Evolutionary conservation across 805 yeast species (phyloP), one percentile per base, ranked within the genome.

Genomic region (Myxozyma monticola): DNA sequence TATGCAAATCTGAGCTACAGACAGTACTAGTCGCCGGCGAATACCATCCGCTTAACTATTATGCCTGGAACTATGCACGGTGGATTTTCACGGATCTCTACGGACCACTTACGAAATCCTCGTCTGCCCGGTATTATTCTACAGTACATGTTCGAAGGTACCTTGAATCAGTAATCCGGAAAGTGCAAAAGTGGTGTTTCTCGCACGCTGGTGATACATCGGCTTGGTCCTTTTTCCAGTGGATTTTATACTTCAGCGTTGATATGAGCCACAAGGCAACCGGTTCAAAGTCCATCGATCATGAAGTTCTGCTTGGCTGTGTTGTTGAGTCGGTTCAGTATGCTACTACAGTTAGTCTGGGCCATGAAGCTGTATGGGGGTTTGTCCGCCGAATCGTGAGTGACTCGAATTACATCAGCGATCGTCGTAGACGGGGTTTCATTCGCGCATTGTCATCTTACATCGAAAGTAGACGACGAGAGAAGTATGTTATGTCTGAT

Each of bases 31-130:
- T 41, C 7, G 74, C 81, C 0, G 70, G 71, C 0, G 60, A 51
- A 21, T 51, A 61, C 10, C 83, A 78, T 56, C 73, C 73, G 8
- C 59, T 69, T 37, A 78, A 76, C 59, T 78, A 78, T 58, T 77
- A 77, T 47, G 78, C 80, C 0, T 70, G 76, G 71, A 60, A 65
- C n/a, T 66, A 70, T 49, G 65, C 74, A 3, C 63, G 74, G 25
- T 64, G 68, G 64, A 45, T 67, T 17, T 40, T 61, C 25, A 39
- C 48, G 6, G 28, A 31, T 9, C 8, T 42, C 24, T 34, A 38
- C 31, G 17, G 24, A 2, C 42, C 54, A 6, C 33, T 45, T 12
- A 14, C 45, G 22, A 20, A 21, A 10, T 30, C 38, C 10, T 33
- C 37, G 12, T 39, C 54, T n/a, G 45, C 45, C 4, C 22, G 39